phyloP scores from a whole-genome alignment of 805 yeast genomes.

The Tetrapisispora taiwanensis region DNA sequence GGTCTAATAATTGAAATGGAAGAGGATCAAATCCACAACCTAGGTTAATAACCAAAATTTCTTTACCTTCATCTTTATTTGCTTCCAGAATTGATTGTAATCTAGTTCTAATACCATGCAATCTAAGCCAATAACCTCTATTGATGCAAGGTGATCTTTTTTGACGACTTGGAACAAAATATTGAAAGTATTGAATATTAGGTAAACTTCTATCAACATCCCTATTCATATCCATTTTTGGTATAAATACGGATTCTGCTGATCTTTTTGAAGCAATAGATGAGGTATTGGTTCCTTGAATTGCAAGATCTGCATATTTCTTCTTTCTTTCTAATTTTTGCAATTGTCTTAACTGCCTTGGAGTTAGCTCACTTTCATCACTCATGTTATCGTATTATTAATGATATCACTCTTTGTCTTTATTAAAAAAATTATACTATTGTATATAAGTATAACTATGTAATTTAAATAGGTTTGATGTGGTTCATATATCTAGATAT shows the following conservation, averaged over 20 bases:
- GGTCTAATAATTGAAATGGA: constrained; percentile 42
- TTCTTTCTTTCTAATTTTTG: constrained; percentile 38
- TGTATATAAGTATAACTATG: too few relatives aligned
- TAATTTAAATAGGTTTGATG: too few relatives aligned
- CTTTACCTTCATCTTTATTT: constrained; percentile 9
- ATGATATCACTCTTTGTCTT: too few relatives aligned
- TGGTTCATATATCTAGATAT: too few relatives aligned
- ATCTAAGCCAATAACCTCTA: constrained; percentile 74
- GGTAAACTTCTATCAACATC: constrained; percentile 10
- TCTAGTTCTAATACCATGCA: constrained; percentile 53
- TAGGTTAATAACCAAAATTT: constrained; percentile 46
- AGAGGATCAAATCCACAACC: constrained; percentile 74
- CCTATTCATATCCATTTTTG: constrained; percentile 14
- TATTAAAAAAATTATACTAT: too few relatives aligned
- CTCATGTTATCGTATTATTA: too few relatives aligned
- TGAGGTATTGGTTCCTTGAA: constrained; percentile 79
- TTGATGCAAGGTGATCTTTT: constrained; percentile 74
- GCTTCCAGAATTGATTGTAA: constrained; percentile 38
- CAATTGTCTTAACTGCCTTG: constrained; percentile 1
- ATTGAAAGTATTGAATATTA: constrained; percentile 45
- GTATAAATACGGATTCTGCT: constrained; percentile 52
- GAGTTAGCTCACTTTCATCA: not conserved
- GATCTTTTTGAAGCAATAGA: constrained; percentile 77
- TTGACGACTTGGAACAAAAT: constrained; percentile 48
- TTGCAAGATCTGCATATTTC: constrained; percentile 49